Evolutionary conservation across 2,329 filamentous ascomycete species (phyloP), one percentile per base, ranked within the genome.

Genomic region (Knoxdaviesia proteae): DNA sequence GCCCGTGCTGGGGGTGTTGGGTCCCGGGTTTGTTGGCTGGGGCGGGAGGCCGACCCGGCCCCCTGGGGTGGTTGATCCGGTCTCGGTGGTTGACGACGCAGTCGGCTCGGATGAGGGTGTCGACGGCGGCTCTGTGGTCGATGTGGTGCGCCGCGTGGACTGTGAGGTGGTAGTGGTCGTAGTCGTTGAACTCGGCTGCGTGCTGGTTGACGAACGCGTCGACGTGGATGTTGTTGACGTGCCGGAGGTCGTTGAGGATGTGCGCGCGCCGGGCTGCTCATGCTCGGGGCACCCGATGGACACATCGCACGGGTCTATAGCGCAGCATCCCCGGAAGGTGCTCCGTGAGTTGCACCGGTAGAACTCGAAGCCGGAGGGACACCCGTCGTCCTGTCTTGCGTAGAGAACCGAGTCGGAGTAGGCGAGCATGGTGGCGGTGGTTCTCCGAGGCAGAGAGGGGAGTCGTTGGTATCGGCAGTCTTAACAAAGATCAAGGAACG

Each of bases 251-350:
- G 34, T 42, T 36, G 40, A 33, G 35, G 40, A 29, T 36, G 10
- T 30, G 6, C 33, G 34, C 35, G 34, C 8, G 7, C 6, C 40
- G 40, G 6, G 34, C 6, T 11, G 35, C 40, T 6, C 40, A n/a
- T 11, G 43, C 34, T 45, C 48, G 7, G 57, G 58, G 44, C 61
- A 65, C 6, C 42, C 42, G 4, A 44, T 47, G 3, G 44, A 38
- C 40, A 53, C 41, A 4, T 47, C 44, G 49, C 68, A 71, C 10
- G 65, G 59, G 46, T 67, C 51, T 9, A 57, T 50, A 9, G 54
- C 50, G 50, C 67, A 71, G 49, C 69, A 71, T 11, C 64, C 67
- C 3, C 41, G 44, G 47, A 62, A 67, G 33, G 48, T 47, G 48
- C 53, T 60, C 40, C 42, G 36, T 9, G 40, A 45, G 20, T 20